These are phyloP conservation scores for Hydnum rufescens DNA, from an alignment of 768 basidiomycete genomes.

Conservation along the genomic window DNA sequence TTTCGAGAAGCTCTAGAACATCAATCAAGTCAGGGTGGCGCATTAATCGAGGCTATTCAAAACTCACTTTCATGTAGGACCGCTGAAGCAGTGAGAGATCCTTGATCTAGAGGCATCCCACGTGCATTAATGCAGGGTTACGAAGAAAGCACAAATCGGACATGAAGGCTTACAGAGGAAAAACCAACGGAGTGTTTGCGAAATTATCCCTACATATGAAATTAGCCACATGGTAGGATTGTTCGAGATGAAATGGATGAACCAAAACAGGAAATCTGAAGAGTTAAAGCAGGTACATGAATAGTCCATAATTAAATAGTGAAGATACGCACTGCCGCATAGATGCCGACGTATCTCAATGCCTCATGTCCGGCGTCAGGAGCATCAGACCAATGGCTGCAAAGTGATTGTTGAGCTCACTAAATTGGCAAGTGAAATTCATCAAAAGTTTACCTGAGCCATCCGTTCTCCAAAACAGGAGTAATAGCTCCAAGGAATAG, in stretches of 20 bases:
- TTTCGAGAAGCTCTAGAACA: constrained; percentile 38
- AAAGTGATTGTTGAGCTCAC: not conserved
- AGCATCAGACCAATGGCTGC: not conserved
- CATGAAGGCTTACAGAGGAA: constrained; percentile 36
- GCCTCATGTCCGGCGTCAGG: not conserved
- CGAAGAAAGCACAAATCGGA: not conserved
- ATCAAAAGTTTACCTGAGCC: constrained; percentile 29
- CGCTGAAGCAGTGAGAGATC: constrained; percentile 64
- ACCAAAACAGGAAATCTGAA: too few species aligned
- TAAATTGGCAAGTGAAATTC: not conserved
- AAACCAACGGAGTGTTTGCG: constrained; percentile 45
- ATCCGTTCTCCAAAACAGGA: constrained; percentile 51
- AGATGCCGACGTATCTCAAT: constrained; percentile 31
- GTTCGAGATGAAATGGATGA: too few species aligned
- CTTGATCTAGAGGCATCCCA: constrained; percentile 31
- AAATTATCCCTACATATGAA: too few species aligned
- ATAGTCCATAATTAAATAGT: not conserved
- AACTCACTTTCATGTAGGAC: constrained; percentile 48
- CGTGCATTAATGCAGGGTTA: constrained; percentile 2
- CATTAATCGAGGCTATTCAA: constrained; percentile 1
- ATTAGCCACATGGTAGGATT: too few species aligned
- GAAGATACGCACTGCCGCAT: constrained; percentile 33
- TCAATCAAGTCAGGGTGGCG: constrained; percentile 4
- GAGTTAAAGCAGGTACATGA: too few species aligned
- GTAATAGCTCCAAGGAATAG: constrained; percentile 37